Conservation (phyloP, 768 basidiomycete genomes). For the Coprinellus aureogranulatus region DNA sequence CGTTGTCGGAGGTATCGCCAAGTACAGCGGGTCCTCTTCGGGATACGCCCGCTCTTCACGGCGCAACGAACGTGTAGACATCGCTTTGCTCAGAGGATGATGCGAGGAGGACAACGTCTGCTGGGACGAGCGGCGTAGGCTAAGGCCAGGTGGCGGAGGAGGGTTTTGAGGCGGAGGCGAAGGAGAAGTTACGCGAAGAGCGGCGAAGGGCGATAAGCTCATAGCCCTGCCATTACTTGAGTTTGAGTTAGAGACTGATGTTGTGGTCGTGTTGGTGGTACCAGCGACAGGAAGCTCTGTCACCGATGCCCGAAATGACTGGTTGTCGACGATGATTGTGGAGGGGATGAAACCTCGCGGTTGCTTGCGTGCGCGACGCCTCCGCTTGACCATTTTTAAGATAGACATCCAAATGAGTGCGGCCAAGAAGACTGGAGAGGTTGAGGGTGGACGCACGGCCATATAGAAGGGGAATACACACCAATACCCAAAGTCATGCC, state of each 20-base stretch:
- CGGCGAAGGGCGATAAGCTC: background rate
- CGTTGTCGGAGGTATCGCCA: background rate
- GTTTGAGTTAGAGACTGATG: background rate
- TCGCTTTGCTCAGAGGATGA: background rate
- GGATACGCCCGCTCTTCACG: background rate
- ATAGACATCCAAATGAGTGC: conserved; percentile 18
- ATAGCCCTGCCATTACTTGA: conserved; percentile 1
- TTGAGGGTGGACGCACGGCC: background rate
- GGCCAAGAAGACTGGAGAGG: conserved; percentile 17
- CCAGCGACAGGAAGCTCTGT: conserved; percentile 3
- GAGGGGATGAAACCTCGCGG: conserved; percentile 16
- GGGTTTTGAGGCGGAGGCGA: background rate
- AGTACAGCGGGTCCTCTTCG: background rate
- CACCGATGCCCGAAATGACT: conserved; percentile 3
- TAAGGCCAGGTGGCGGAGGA: conserved; percentile 1
- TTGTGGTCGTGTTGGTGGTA: conserved; percentile 8
- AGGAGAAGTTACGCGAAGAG: conserved; percentile 6
- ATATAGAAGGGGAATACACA: background rate
- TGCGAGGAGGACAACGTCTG: background rate
- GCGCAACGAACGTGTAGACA: background rate
- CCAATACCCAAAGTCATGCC: conserved; percentile 11
- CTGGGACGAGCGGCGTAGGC: background rate
- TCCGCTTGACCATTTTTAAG: conserved; percentile 15
- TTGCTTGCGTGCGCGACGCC: conserved; percentile 18
- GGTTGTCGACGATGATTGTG: conserved; percentile 11